These are phyloP conservation scores for Globisporangium ultimum DNA, from an alignment of 352 stramenopile species.

Conservation along the genomic window DNA sequence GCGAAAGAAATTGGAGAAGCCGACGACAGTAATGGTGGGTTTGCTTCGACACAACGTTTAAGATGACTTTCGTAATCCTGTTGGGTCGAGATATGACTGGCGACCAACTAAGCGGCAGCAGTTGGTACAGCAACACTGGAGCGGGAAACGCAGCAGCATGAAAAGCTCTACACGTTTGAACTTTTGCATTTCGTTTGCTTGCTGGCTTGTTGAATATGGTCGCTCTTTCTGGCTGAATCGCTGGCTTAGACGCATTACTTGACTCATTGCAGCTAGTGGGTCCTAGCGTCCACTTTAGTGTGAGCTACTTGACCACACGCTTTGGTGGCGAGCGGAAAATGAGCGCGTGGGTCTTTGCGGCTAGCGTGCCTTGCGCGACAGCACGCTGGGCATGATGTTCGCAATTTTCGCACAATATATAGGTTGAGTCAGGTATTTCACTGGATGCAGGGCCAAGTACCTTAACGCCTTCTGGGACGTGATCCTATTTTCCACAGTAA, in stretches of 20 bases:
- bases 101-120: no score
- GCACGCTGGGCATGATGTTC: slow-evolving; percentile 29
- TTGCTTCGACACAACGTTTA: no score
- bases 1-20: neutral
- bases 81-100: neutral
- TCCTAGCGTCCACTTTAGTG: neutral
- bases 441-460: slow-evolving; percentile 38
- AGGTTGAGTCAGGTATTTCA: slow-evolving; percentile 52
- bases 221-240: no score
- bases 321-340: slow-evolving; percentile 16
- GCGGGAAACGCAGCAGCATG: no score
- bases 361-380: slow-evolving; percentile 44
- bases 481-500: slow-evolving; percentile 22
- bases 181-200: no score
- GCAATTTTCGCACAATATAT: slow-evolving; percentile 62
- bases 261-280: no score
- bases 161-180: slow-evolving; percentile 5
- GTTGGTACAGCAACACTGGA: no score
- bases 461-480: slow-evolving; percentile 42
- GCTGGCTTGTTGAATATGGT: no score
- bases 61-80: slow-evolving; percentile 9
- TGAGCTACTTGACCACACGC: slow-evolving; percentile 2
- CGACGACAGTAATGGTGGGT: neutral
- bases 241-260: no score
- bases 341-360: slow-evolving; percentile 25